Base-by-base conservation (phyloP, 352 stramenopile genomes). In the Phytophthora sp. region DNA sequence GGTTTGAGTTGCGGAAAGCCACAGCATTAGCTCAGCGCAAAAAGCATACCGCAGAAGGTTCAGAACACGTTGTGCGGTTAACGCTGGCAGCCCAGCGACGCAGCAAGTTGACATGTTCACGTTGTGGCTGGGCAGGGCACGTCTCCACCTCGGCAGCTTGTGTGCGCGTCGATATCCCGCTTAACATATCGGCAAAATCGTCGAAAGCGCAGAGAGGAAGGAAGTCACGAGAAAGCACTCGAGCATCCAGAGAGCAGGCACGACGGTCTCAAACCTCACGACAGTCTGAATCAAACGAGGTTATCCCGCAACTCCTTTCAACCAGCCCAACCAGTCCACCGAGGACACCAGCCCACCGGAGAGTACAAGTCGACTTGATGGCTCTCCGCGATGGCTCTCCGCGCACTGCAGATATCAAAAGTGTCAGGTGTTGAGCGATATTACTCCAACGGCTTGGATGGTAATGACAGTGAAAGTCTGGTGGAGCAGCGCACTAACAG, bases 11-110 rank as follows among this genome's bases (percentile, higher is more conserved):
- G 24, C 66, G 76, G 9, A 72, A 73, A 42, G 86, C 81, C 59
- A 88, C 81, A 50, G 77, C 78, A 18, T 38, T 88, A 42, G 86
- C 86, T 39, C 81, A 82, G 41, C 70, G 79, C 63, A 88, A 86
- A 38, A 62, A 45, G 13, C 48, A 74, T 35, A n/a, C 53, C 73
- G 38, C 62, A 43, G 21, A 80, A 80, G 30, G 35, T 20, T 48
- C 41, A 10, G 49, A 68, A 10, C 56, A 54, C 15, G 43, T 63
- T 20, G 63, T 67, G 13, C 49, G 50, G 9, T 38, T 90, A 5
- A 79, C 76, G 27, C 42, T 78, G 8, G 61, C 66, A 27, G 59
- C 70, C 13, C 78, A 90, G 37, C 72, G 71, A 41, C 74, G 79
- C 26, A 82, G 77, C 13, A 69, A 76, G 44, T 56, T 90, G 15